Conservation (phyloP, 2,329 filamentous ascomycete species). For the Exophiala sp. region DNA sequence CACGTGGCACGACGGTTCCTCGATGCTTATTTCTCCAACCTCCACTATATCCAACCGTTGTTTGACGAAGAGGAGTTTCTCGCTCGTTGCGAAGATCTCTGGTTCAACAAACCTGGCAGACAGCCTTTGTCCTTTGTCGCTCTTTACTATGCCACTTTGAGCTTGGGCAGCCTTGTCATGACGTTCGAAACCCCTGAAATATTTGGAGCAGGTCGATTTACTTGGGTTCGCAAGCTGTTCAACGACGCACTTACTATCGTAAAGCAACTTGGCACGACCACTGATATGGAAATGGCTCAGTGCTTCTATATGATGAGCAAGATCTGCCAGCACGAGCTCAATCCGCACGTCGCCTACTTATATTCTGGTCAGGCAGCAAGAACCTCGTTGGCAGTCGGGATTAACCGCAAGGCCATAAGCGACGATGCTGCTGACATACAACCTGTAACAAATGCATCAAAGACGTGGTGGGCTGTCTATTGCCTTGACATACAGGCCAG, state of each 20-base stretch:
- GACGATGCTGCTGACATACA: slow-evolving; percentile 35
- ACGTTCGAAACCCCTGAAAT: slow-evolving; percentile 3
- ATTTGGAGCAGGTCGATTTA: slow-evolving; percentile 14
- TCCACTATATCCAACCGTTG: slow-evolving; percentile 49
- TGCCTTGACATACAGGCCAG: slow-evolving; percentile 38
- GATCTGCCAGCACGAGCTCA: slow-evolving; percentile 50
- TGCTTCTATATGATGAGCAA: slow-evolving; percentile 35
- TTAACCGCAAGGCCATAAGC: slow-evolving; percentile 36
- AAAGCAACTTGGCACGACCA: slow-evolving; percentile 9
- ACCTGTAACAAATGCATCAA: slow-evolving; percentile 39
- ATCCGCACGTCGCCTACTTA: slow-evolving; percentile 45
- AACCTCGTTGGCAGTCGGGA: slow-evolving; percentile 47
- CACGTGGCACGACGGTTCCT: slow-evolving; percentile 46
- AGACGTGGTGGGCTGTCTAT: slow-evolving; percentile 42
- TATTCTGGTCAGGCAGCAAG: slow-evolving; percentile 49
- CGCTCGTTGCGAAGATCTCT: slow-evolving; percentile 42
- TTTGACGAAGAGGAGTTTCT: slow-evolving; percentile 47
- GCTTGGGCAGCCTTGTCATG: slow-evolving; percentile 44
- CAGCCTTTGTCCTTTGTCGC: slow-evolving; percentile 44
- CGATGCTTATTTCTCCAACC: slow-evolving; percentile 48
- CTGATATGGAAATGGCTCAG: slow-evolving; percentile 48
- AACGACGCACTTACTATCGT: slow-evolving; percentile 3
- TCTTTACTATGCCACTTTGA: slow-evolving; percentile 47
- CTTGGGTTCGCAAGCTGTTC: slow-evolving; percentile 20
- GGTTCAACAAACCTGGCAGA: slow-evolving; percentile 35